Conservation (phyloP, 805 yeast genomes). For the Sungouiella blattae region DNA sequence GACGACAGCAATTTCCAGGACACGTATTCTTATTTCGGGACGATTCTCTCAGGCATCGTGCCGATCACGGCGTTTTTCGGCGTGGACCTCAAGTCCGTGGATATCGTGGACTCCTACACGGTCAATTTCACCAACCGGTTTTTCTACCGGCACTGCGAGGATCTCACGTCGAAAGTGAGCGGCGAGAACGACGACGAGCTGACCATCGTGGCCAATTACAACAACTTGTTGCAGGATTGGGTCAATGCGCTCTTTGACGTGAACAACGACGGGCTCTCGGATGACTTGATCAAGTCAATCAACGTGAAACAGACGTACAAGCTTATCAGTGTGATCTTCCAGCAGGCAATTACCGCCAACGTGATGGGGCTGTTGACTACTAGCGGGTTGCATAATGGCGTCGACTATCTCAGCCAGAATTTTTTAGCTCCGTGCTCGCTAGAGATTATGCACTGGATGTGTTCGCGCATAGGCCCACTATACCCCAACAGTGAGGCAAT, state of each 20-base stretch:
- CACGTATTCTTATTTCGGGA: slow-evolving; percentile 64
- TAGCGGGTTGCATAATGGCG: slow-evolving; percentile 66
- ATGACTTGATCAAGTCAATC: slow-evolving; percentile 68
- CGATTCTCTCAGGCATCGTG: slow-evolving; percentile 39
- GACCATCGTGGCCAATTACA: slow-evolving; percentile 30
- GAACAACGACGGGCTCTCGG: slow-evolving; percentile 69
- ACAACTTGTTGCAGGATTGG: slow-evolving; percentile 59
- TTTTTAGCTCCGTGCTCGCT: slow-evolving; percentile 57
- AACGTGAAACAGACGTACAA: slow-evolving; percentile 64
- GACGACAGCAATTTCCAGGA: slow-evolving; percentile 64
- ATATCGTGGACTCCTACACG: slow-evolving; percentile 27
- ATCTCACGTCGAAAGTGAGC: slow-evolving; percentile 21
- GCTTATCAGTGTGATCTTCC: slow-evolving; percentile 69
- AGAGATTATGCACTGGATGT: slow-evolving; percentile 32
- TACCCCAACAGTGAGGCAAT: slow-evolving; percentile 10
- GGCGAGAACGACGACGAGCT: slow-evolving; percentile 23
- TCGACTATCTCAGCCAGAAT: slow-evolving; percentile 83
- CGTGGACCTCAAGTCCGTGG: slow-evolving; percentile 22
- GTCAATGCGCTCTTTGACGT: slow-evolving; percentile 72
- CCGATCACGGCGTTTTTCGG: slow-evolving; percentile 23
- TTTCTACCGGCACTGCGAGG: slow-evolving; percentile 27
- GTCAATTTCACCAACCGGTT: slow-evolving; percentile 33
- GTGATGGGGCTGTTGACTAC: slow-evolving; percentile 52
- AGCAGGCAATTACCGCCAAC: slow-evolving; percentile 65
- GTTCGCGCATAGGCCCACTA: slow-evolving; percentile 13